These are phyloP conservation scores for Sequoiadendron giganteum DNA, from an alignment of 75 land plant genomes.

Conservation along the genomic window DNA sequence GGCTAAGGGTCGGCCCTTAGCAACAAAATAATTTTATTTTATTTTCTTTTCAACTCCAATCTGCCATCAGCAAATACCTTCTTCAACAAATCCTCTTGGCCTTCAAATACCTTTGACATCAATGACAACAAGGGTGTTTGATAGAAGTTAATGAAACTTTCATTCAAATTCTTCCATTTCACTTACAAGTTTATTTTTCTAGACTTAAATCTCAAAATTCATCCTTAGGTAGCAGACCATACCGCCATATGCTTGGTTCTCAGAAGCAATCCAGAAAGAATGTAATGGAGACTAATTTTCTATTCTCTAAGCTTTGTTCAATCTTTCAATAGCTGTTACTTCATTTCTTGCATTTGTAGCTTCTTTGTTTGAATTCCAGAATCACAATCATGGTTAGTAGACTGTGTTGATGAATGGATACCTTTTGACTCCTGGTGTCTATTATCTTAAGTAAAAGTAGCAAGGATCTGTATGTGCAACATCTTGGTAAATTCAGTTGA, in stretches of 20 bases:
- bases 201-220: neutral
- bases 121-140: neutral
- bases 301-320: too few relatives aligned
- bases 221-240: neutral
- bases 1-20: too few relatives aligned
- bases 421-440: neutral
- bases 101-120: too few relatives aligned
- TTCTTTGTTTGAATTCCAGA: neutral
- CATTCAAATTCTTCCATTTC: neutral
- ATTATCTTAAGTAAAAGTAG: neutral
- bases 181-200: neutral
- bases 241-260: neutral
- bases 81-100: too few relatives aligned
- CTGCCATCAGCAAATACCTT: too few relatives aligned
- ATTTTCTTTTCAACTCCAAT: too few relatives aligned
- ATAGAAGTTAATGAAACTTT: too few relatives aligned
- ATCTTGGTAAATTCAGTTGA: neutral
- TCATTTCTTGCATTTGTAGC: neutral
- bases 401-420: neutral
- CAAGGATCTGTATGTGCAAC: neutral
- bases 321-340: neutral
- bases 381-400: neutral
- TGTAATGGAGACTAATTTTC: neutral
- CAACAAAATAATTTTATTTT: too few relatives aligned
- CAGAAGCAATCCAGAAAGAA: neutral